Evolutionary conservation across 352 stramenopile genomes (phyloP), one percentile per base, ranked within the genome.

Genomic region (Globisporangium emineosum): DNA sequence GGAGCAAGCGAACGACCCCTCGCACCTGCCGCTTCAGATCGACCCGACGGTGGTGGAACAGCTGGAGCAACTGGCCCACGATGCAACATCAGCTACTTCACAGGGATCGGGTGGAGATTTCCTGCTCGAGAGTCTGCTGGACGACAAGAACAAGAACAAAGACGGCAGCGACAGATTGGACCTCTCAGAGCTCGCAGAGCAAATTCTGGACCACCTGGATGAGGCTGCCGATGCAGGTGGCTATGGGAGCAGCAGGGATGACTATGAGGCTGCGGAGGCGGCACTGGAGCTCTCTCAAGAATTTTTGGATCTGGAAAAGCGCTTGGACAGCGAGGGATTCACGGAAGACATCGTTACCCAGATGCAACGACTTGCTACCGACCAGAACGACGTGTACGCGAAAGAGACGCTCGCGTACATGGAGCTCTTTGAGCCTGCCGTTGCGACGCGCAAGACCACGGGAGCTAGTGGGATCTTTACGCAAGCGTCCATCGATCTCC

Each of bases 401-500:
- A 67, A 81, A 40, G 83, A 86, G 45, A 74, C 74, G 33, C 67
- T 89, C 19, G 83, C 82, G n/a, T 88, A 78, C 63, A 73, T 81
- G 57, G 70, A 76, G 51, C 75, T 91, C 3, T 90, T 91, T 61
- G 79, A 89, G 30, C 73, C 78, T 0, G 64, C 62, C 15, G 42
- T 13, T 32, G 60, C 29, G 42, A 65, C 27, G 58, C 21, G 62
- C 56, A 53, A 55, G 10, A 19, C 51, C 1, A 12, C 25, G 3
- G 7, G 25, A 17, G 7, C 4, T 23, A 54, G 73, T 5, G 66
- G 73, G 17, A 68, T 78, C 23, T 88, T 86, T 63, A 57, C 72
- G 19, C 57, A 74, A 25, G 80, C 80, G 12, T 72, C 90, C 29
- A 54, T 64, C 25, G 72, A 85, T 35, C 64, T 91, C 0, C 67